Base-by-base conservation (phyloP, 2,329 filamentous ascomycete species). In the Fusarium keratoplasticum region DNA sequence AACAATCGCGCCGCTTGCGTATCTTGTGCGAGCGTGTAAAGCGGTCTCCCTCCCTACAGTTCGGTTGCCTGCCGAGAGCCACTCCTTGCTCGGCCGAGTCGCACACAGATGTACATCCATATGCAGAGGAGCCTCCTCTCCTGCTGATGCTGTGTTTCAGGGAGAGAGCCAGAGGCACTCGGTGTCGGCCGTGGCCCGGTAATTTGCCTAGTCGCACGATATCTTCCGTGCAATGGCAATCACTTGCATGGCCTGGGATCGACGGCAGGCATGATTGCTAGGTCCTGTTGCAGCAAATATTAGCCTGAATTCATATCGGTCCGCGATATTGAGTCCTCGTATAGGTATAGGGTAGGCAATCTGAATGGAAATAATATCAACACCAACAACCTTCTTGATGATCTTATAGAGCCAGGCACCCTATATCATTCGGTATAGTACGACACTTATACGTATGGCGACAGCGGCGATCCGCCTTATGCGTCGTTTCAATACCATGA, bases 191-290 rank as follows among this genome's bases (percentile, higher is more conserved):
- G 10, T 31, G 47, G 11, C 27, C 27, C 47, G 47, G 47, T 52
- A 52, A 31, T 29, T 52, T 52, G 25, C 33, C 27, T 27, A n/a
- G 18, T 63, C 25, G 36, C 44, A 40, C 36, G 35, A 29, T 52
- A n/a, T 22, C 20, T 18, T 16, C 38, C 33, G 44, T 22, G 50
- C 29, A 38, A 22, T 33, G 7, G 22, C 20, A 27, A 63, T 55
- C 61, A 42, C 61, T 63, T 36, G 61, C 61, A 57, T 64, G 44
- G 14, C 58, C 65, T 54, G 50, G 69, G 65, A 74, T 74, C 72
- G 69, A 70, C 64, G 62, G 25, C 61, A 67, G 58, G 61, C 69
- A 74, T 61, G 36, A 20, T 38, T 35, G 31, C 58, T 59, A n/a
- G 55, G 33, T 72, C 38, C 29, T 38, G 16, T 38, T 33, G 61